phyloP scores from a whole-genome alignment of 2,329 filamentous ascomycete species.

The Xylaria multiplex region DNA sequence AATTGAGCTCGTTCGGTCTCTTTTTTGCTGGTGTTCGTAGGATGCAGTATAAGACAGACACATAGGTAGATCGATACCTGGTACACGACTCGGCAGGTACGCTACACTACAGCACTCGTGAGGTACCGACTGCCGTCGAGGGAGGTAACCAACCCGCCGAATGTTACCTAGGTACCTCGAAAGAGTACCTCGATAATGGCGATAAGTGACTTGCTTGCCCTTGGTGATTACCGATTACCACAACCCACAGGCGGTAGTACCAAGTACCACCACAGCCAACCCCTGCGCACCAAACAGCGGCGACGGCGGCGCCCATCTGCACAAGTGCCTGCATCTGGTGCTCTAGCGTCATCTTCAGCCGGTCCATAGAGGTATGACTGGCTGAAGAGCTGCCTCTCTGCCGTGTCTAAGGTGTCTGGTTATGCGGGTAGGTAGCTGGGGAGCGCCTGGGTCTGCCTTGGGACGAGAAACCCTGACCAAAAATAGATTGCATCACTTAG shows the following conservation, averaged over 20 bases:
- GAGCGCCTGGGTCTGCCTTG: too few species aligned
- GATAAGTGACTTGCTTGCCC: background rate
- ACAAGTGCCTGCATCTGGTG: slow-evolving; percentile 12
- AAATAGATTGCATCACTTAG: too few species aligned
- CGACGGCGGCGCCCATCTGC: background rate
- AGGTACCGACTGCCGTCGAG: too few species aligned
- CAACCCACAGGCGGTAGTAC: background rate
- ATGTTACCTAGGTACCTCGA: background rate
- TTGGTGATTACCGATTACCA: background rate
- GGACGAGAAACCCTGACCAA: too few species aligned
- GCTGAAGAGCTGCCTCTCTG: background rate
- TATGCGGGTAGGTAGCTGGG: background rate
- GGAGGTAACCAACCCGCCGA: background rate
- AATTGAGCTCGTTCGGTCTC: slow-evolving; percentile 14
- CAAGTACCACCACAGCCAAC: background rate
- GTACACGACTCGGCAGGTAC: too few species aligned
- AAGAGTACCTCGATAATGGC: background rate
- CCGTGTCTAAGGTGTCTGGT: background rate
- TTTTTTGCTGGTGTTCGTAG: background rate
- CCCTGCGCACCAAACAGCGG: background rate
- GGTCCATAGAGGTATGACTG: background rate
- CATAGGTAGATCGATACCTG: too few species aligned
- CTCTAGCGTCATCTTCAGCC: slow-evolving; percentile 7
- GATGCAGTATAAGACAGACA: too few species aligned
- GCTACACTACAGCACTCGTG: too few species aligned